Evolutionary conservation across 371 early-diverging fungal genomes (phyloP), one percentile per base, ranked within the genome.

Genomic region (Lichtheimia hyalospora): DNA sequence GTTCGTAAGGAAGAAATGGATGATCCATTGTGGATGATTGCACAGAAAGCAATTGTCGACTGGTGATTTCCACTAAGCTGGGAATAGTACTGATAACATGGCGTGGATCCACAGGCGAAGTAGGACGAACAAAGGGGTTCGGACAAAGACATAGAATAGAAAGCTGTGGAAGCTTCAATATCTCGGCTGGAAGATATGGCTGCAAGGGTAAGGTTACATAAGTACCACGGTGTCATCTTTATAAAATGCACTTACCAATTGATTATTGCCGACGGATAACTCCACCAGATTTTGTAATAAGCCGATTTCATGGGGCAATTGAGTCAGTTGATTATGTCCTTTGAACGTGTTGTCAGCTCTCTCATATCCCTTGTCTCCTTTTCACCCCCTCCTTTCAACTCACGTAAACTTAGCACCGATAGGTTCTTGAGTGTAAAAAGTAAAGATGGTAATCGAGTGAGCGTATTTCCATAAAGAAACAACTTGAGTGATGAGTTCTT

Each of bases 201-300:
- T 77, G 50, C 41, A 58, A 15, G 56, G 13, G 21, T 2, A 10
- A 48, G 23, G 15, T 18, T 25, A 7, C 48, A n/a, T 2, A 10
- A 46, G 40, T 27, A 41, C 12, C 8, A 10, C 21, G 42, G 34
- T 51, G 41, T 39, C 8, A 46, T 57, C 21, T 24, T 51, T 67
- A 49, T 20, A 12, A n/a, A n/a, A n/a, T n/a, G 8, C 7, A 27
- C 34, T 61, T 75, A 84, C 84, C 66, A 85, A 50, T 14, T 69
- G 59, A 49, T 85, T 85, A 50, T 83, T 83, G 6, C 85, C 85
- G n/a, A 85, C 41, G 0, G 85, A 85, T 1, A 85, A 68, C 44
- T 85, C 85, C 5, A 79, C 75, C 10, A 86, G 60, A 42, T 86
- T 82, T 34, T 76, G 73, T 13, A 86, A 70, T n/a, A 78, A 60